A percentile compares a stretch with the other conserved stretches of the same genome.
Conservation (phyloP, 2,329 filamentous ascomycete genomes). For the Monilinia aucupariae region DNA sequence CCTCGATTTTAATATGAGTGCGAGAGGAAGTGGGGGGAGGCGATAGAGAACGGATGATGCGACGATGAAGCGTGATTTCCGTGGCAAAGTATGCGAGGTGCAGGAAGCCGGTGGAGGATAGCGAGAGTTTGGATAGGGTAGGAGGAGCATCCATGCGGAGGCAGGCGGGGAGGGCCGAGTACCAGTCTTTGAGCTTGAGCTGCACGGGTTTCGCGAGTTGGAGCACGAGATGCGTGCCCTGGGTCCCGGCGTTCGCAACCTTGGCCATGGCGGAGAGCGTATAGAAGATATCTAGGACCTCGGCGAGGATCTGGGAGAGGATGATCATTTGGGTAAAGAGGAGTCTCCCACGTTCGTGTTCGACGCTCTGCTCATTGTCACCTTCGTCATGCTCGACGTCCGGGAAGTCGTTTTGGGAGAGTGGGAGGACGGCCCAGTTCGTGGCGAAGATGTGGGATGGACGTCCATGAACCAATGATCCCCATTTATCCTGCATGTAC, state of each 20-base stretch:
- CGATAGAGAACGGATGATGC: conserved; percentile 77
- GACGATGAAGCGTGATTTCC: conserved; percentile 87
- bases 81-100: conserved; percentile 91
- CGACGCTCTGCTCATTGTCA: conserved; percentile 52
- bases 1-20: conserved; percentile 37
- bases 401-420: conserved; percentile 65
- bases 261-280: conserved; percentile 69
- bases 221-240: conserved; percentile 67
- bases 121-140: conserved; percentile 39
- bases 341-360: conserved; percentile 62
- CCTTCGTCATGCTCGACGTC: conserved; percentile 64
- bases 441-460: conserved; percentile 66
- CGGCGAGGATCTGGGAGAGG: conserved; percentile 68
- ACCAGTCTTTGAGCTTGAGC: conserved; percentile 78
- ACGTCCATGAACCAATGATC: conserved; percentile 75
- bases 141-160: conserved; percentile 60
- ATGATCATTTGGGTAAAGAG: conserved; percentile 72
- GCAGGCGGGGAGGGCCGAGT: conserved; percentile 55
- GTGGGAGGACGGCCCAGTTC: conserved; percentile 70
- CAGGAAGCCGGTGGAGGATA: conserved; percentile 67
- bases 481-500: conserved; percentile 95
- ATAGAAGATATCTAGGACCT: conserved; percentile 80
- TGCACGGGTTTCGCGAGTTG: conserved; percentile 76
- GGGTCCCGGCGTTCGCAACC: conserved; percentile 58
- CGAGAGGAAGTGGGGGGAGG: conserved; percentile 41